Conservation (phyloP, 2,329 filamentous ascomycete species). For the Ophiostoma angusticollis region DNA sequence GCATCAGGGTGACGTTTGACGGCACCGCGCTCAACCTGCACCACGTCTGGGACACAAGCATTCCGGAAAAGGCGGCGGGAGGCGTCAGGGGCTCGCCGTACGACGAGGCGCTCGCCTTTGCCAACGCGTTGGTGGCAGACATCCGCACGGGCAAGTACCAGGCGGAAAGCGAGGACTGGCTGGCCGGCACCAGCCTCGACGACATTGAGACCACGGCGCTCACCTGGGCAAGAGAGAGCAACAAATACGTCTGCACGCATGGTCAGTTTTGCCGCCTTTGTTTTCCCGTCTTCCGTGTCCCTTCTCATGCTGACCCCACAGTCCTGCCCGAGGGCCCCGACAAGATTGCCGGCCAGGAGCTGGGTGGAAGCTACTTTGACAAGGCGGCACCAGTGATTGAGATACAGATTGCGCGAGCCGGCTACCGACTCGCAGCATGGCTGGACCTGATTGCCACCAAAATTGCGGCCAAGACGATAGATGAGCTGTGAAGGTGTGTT, state of each 20-base stretch:
- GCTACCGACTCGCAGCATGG: constrained; percentile 56
- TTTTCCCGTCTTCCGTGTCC: neutral
- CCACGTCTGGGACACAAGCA: constrained; percentile 60
- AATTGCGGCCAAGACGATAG: constrained; percentile 13
- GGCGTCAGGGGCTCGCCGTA: constrained; percentile 39
- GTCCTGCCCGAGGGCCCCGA: constrained; percentile 50
- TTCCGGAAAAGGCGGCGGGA: constrained; percentile 51
- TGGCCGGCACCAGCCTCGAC: constrained; percentile 38
- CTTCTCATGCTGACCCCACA: constrained; percentile 13
- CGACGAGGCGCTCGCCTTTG: constrained; percentile 40
- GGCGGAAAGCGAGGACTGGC: constrained; percentile 38
- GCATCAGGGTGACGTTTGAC: constrained; percentile 51
- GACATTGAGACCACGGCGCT: constrained; percentile 44
- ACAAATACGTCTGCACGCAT: constrained; percentile 48
- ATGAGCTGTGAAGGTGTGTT: constrained; percentile 15
- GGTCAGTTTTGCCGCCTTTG: constrained; percentile 30
- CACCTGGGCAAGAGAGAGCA: constrained; percentile 51
- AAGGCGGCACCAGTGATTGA: constrained; percentile 52
- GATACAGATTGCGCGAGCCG: constrained; percentile 53
- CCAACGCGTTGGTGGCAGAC: constrained; percentile 38
- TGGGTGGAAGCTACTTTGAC: constrained; percentile 47
- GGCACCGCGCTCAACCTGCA: constrained; percentile 50
- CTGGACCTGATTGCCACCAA: constrained; percentile 45
- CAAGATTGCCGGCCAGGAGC: constrained; percentile 45
- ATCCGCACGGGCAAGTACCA: constrained; percentile 45